phyloP scores from a whole-genome alignment of 768 basidiomycete genomes.

The Candolleomyces efflorescens region DNA sequence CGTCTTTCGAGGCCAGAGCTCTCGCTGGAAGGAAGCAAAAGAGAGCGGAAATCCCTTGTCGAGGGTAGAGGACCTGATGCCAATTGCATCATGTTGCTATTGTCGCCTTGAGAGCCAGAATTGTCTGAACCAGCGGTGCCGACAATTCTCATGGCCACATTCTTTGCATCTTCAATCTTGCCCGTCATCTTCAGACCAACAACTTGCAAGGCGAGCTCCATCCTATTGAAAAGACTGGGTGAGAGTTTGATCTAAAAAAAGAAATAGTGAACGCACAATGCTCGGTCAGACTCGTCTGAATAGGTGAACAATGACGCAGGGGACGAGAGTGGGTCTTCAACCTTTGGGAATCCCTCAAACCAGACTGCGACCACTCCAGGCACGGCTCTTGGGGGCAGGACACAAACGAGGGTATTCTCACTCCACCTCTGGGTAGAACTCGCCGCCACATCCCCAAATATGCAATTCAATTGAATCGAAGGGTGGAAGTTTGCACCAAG shows the following conservation, averaged over 20 bases:
- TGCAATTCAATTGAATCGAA: slow-evolving; percentile 62
- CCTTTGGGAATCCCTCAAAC: slow-evolving; percentile 73
- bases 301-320: slow-evolving; percentile 79
- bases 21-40: slow-evolving; percentile 53
- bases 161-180: slow-evolving; percentile 88
- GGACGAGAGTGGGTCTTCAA: slow-evolving; percentile 44
- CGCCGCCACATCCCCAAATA: slow-evolving; percentile 82
- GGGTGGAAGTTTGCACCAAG: slow-evolving; percentile 89
- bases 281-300: slow-evolving; percentile 84
- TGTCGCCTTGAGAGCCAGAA: slow-evolving; percentile 32
- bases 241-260: slow-evolving; percentile 6
- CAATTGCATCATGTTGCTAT: slow-evolving; percentile 51
- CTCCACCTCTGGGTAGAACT: slow-evolving; percentile 89
- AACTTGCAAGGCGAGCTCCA: slow-evolving; percentile 94
- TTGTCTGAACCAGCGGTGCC: slow-evolving; percentile 60
- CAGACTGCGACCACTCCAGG: slow-evolving; percentile 89
- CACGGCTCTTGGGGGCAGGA: slow-evolving; percentile 75
- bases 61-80: slow-evolving; percentile 31
- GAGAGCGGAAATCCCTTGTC: slow-evolving; percentile 50
- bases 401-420: slow-evolving; percentile 88
- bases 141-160: slow-evolving; percentile 91
- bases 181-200: slow-evolving; percentile 97
- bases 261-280: slow-evolving; percentile 47
- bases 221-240: slow-evolving; percentile 41
- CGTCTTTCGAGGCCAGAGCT: slow-evolving; percentile 67